Base-by-base conservation (phyloP, 1,284 basidiomycete genomes). In the Rhodotorula sp. region DNA sequence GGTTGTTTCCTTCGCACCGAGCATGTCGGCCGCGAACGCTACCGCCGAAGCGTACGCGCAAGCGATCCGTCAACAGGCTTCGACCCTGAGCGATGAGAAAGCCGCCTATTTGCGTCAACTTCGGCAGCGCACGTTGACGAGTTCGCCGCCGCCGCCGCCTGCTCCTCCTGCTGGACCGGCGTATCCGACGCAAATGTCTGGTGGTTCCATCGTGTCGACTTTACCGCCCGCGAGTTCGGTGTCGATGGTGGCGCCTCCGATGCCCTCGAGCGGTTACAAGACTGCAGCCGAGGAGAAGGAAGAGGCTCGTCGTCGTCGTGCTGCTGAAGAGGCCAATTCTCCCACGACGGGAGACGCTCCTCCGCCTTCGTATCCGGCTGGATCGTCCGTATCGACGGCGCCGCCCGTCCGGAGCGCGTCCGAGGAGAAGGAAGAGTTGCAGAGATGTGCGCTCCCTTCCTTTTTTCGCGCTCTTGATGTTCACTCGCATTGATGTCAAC, bases 1-100 rank as follows among this genome's bases (percentile, higher is more conserved):
- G 0, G 70, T 69, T 56, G 68, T 60, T 0, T 72, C 70, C 1
- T 75, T 75, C 54, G 73, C 73, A 1, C 73, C 73, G 7, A 60
- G 63, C n/a, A 68, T 60, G 21, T 65, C 67, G 3, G 70, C 73
- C 47, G 70, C 65, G 29, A 60, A 67, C 31, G 73, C 73, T 14
- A 65, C 62, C 8, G 68, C 70, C 18, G 43, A 64, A n/a, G 62
- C 58, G 49, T 67, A 69, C 66, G 69, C 69, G 1, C 66, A 65
- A 26, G 23, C 56, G 8, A 59, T 73, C 43, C 54, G 63, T 3
- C 65, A 47, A 21, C 56, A 54, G 20, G 26, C 54, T 18, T 14
- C n/a, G 29, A 16, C 54, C 3, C 26, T 67, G 16, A 62, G 58
- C 49, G 54, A 67, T 3, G 70, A 72, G n/a, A 75, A 75, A 26